Conservation (phyloP, 177 flowering plant genomes). For the Tripterygium wilfordii region DNA sequence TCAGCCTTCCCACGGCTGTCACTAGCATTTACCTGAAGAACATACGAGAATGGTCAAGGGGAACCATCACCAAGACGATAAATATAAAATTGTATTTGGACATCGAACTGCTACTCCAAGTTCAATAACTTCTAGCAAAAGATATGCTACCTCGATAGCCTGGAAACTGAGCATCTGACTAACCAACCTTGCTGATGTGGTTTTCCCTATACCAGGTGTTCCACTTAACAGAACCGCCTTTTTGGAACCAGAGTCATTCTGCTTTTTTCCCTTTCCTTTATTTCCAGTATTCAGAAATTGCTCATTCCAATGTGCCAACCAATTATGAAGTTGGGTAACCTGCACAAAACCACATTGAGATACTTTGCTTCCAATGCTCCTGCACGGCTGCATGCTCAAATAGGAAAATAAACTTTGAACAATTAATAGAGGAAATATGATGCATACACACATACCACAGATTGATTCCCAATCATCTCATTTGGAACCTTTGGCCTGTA, state of each 20-base stretch:
- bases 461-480: slow-evolving; percentile 86
- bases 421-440: not conserved
- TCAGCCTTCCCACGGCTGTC: slow-evolving; percentile 98
- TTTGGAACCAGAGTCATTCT: slow-evolving; percentile 63
- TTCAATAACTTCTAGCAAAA: too few species aligned
- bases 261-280: slow-evolving; percentile 67
- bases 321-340: slow-evolving; percentile 89
- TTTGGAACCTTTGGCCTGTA: slow-evolving; percentile 77
- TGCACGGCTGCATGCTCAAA: too few species aligned
- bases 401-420: not conserved
- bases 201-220: slow-evolving; percentile 95
- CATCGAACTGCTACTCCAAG: too few species aligned
- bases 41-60: not conserved
- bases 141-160: slow-evolving; percentile 60
- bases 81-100: too few species aligned
- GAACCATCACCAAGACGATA: too few species aligned
- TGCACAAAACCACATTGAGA: too few species aligned
- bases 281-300: slow-evolving; percentile 46
- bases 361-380: too few species aligned
- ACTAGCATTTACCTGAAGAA: slow-evolving; percentile 90
- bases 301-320: slow-evolving; percentile 80
- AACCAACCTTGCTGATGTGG: slow-evolving; percentile 89
- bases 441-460: slow-evolving; percentile 70
- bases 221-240: slow-evolving; percentile 89
- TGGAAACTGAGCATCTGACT: slow-evolving; percentile 90